Evolutionary conservation across 2,329 filamentous ascomycete genomes (phyloP), one percentile per base, ranked within the genome.

Genomic region (Colletotrichum orbiculare): DNA sequence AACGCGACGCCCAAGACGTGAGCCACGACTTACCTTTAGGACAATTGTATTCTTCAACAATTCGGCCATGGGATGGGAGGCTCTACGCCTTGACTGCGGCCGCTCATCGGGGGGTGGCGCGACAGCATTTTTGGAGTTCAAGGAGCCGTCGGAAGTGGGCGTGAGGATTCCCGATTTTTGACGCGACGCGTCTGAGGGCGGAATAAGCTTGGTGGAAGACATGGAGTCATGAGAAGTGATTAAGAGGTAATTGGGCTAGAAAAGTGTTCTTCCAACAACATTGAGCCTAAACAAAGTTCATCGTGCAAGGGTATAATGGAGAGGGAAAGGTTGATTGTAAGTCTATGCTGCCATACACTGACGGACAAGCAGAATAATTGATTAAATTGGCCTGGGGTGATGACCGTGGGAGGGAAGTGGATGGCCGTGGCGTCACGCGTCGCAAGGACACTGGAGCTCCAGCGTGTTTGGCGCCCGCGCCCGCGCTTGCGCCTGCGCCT

Each of bases 21-120:
- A 46, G 70, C 76, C 25, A 25, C 25, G 25, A 25, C 25, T 25
- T 69, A 86, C 85, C 79, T 83, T 85, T 70, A 88, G 74, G 38
- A 82, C 77, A 67, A 88, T 81, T n/a, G 80, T 75, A 6, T 82
- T 76, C 66, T 80, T 83, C 35, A 88, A 77, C 8, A 88, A 76
- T 46, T 85, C 78, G 55, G 84, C 82, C 74, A 85, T 80, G n/a
- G 83, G 75, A 46, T 74, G 69, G 8, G 74, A 74, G 12, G 74
- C 74, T 39, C 76, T 75, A 58, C 77, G 74, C 67, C 78, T 81
- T 62, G 72, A 76, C 70, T 76, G 78, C 57, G 67, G 73, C 50
- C 68, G 66, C 9, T 73, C 73, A 12, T 77, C 72, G 37, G 72
- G 71, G 42, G 67, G 63, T 42, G 48, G 38, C 56, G 50, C 54